These are phyloP conservation scores for Pseudoturritis turrita DNA, from an alignment of 345 rosid genomes.

Conservation along the genomic window DNA sequence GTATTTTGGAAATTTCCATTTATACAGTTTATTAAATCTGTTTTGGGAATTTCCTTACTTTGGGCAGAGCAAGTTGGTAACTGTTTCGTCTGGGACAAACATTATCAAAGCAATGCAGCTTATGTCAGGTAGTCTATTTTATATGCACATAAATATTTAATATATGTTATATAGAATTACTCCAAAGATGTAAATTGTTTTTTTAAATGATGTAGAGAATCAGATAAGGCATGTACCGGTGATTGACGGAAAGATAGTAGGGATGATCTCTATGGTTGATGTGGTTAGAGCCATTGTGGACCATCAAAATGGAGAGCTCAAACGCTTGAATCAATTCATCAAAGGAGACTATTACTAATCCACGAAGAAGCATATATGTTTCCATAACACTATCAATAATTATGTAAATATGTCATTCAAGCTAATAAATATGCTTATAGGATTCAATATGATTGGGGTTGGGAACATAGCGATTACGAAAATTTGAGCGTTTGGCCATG, in stretches of 20 bases:
- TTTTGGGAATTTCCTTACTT: background rate
- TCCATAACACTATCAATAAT: background rate
- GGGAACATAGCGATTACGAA: too few species aligned
- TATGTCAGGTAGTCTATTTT: constrained; percentile 61
- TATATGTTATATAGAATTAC: background rate
- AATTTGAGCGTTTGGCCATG: too few species aligned
- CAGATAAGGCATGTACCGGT: constrained; percentile 79
- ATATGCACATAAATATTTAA: background rate
- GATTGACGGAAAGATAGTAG: constrained; percentile 72
- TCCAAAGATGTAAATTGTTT: background rate
- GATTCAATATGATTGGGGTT: too few species aligned
- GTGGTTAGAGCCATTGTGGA: constrained; percentile 77
- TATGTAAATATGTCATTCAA: background rate
- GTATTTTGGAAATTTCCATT: background rate
- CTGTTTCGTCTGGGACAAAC: constrained; percentile 64
- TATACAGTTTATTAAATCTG: background rate
- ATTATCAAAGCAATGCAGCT: constrained; percentile 81
- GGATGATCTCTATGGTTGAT: constrained; percentile 82
- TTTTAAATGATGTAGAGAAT: constrained; percentile 45
- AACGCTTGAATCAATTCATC: constrained; percentile 73
- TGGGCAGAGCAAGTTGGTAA: constrained; percentile 56
- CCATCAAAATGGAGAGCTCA: constrained; percentile 74
- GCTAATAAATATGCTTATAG: too few species aligned
- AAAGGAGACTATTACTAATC: constrained; percentile 65
- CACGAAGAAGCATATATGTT: background rate